A percentile compares a stretch with the other conserved stretches of the same genome.
Conservation (phyloP, 768 basidiomycete genomes). For the Kwoniella europaea region DNA sequence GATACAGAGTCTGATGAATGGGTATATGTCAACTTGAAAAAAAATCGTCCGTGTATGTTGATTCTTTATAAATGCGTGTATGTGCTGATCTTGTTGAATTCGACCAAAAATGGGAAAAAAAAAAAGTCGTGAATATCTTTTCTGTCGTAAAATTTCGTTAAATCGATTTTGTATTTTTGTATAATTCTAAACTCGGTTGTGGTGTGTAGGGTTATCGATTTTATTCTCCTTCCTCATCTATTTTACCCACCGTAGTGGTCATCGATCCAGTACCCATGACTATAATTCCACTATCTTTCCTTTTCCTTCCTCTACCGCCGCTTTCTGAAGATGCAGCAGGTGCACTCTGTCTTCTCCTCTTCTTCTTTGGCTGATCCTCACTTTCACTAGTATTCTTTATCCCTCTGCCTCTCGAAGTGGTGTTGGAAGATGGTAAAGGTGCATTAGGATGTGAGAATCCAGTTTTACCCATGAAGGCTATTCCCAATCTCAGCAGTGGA, state of each 20-base stretch:
- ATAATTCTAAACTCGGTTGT: too few relatives aligned
- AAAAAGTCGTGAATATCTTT: neutral
- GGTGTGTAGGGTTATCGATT: too few relatives aligned
- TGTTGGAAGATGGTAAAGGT: constrained; percentile 4
- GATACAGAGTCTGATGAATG: neutral
- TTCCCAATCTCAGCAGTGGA: constrained; percentile 44
- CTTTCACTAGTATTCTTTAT: neutral
- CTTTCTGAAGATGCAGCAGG: constrained; percentile 7
- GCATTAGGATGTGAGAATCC: constrained; percentile 29
- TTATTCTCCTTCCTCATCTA: constrained; percentile 18
- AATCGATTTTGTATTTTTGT: neutral
- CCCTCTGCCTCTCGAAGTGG: neutral
- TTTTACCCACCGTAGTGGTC: constrained; percentile 8
- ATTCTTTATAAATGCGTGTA: constrained; percentile 2
- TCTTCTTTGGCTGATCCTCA: constrained; percentile 34
- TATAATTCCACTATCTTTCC: constrained; percentile 4
- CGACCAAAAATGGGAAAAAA: neutral
- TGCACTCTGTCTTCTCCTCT: constrained; percentile 44
- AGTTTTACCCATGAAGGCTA: constrained; percentile 50
- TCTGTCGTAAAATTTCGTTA: neutral
- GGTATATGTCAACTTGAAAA: neutral
- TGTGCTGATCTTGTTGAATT: neutral
- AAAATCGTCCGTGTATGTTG: constrained; percentile 8
- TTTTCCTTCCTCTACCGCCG: constrained; percentile 4
- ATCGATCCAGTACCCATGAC: constrained; percentile 1